Evolutionary conservation across 202 grass and related monocot species (phyloP), one percentile per base, ranked within the genome.

Genomic region (Cymbopogon flexuosus): DNA sequence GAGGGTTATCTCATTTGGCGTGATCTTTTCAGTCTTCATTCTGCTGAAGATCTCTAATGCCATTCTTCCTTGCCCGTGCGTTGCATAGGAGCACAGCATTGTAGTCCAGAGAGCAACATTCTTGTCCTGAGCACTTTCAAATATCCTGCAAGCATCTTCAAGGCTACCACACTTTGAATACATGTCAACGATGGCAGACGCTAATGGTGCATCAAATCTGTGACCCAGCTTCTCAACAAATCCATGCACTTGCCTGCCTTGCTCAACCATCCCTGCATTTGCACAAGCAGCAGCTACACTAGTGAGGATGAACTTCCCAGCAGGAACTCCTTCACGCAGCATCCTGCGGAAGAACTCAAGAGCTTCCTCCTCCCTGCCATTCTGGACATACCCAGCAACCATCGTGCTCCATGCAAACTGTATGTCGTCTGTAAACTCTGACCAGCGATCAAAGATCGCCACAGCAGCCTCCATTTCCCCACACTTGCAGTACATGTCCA

Each of bases 401-500:
- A 90, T 84, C 0, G 84, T 78, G 79, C 88, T 93, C 83, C 86
- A 90, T 29, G 80, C 78, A 69, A 93, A 76, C 22, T 79, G 88
- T 31, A 40, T 33, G 45, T 83, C 76, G 0, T 51, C 63, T 11
- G 30, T 63, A 39, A 67, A 64, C 2, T 24, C 43, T 12, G 86
- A 68, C 45, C 80, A 88, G 10, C 34, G 19, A 82, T 66, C 62
- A 63, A 93, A 93, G 30, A 93, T 75, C 13, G 56, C 75, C 13
- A 68, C 27, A 62, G 84, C 84, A 43, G 73, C 18, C 23, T 88
- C 63, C 68, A 88, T 60, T 37, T 77, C 35, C 2, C 84, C 77
- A 35, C 91, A 90, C 68, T 91, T 93, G 77, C 88, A 90, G 85
- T 93, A 93, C 88, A 93, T 93, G 71, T 93, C 91, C 82, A 87